Conservation (phyloP, 768 basidiomycete genomes). For the Cubamyces lactineus region DNA sequence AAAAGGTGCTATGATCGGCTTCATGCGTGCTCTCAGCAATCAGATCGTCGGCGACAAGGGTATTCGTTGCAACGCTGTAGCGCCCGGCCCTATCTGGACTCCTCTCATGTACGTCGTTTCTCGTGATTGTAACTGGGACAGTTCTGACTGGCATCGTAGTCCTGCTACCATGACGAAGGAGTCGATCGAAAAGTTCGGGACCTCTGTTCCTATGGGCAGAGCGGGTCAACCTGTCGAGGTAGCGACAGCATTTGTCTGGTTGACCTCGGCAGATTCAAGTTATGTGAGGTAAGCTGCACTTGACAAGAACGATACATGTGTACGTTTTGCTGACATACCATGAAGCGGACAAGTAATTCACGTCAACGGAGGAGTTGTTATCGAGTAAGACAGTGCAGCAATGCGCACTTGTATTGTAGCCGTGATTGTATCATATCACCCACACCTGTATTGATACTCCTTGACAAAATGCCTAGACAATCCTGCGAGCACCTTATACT, state of each 20-base stretch:
- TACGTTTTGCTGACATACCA: background rate
- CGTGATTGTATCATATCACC: slow-evolving; percentile 1
- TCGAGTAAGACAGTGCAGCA: slow-evolving; percentile 26
- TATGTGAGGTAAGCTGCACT: slow-evolving; percentile 41
- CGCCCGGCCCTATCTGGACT: slow-evolving; percentile 52
- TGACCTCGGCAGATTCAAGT: slow-evolving; percentile 49
- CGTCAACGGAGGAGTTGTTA: slow-evolving; percentile 36
- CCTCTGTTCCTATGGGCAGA: slow-evolving; percentile 45
- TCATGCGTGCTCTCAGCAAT: slow-evolving; percentile 52
- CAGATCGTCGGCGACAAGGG: slow-evolving; percentile 53
- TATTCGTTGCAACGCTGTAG: slow-evolving; percentile 45
- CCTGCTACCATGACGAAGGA: slow-evolving; percentile 42
- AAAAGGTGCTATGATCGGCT: slow-evolving; percentile 55
- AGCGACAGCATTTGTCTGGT: slow-evolving; percentile 52
- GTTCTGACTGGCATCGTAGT: slow-evolving; percentile 11
- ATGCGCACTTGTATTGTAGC: background rate
- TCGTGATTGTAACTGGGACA: background rate
- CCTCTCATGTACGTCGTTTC: slow-evolving; percentile 41
- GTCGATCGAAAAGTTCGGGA: slow-evolving; percentile 37
- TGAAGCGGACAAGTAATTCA: slow-evolving; percentile 36
- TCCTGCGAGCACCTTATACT: background rate
- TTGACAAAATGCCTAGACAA: background rate
- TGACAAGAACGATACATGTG: background rate
- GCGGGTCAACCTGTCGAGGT: slow-evolving; percentile 56
- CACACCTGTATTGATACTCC: slow-evolving; percentile 10